Evolutionary conservation across 2,329 filamentous ascomycete genomes (phyloP), one percentile per base, ranked within the genome.

Genomic region (Sclerotinia borealis): DNA sequence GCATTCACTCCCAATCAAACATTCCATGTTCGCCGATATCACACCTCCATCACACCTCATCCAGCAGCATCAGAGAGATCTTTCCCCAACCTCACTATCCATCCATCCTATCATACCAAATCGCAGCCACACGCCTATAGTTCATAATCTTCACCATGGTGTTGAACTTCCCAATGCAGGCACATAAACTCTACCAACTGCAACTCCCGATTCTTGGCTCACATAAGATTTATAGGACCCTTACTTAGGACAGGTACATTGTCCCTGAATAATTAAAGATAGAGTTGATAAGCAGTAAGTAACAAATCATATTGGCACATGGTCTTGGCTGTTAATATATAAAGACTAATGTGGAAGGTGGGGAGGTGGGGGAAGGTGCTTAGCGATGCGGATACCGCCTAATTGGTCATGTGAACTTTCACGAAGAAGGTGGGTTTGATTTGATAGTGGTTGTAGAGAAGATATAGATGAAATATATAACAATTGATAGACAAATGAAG

Each of bases 231-330:
- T 31, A 19, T 15, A 34, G 27, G 13, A 34, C 54, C 39, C 54
- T 45, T 34, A 45, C 41, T 25, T 4, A 25, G 9, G 54, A 56
- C 39, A 34, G n/a, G n/a, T 22, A 45, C 27, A 17, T 34, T 17
- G n/a, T 34, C 8, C 19, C 39, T 17, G 19, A 17, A 3, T n/a
- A 45, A 22, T 17, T 36, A 7, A 43, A 56, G 39, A 45, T 34
- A 45, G 6, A 34, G n/a, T 56, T 43, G 54, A 56, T 45, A 56
- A 56, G 54, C n/a, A 45, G 29, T 45, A 56, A 56, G 54, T 13
- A 45, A n/a, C 54, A 56, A 56, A 34, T 45, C 54, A 56, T 19
- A 34, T 45, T 27, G 29, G 41, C 54, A 45, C 54, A 45, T 56
- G 19, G 27, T 34, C 54, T 56, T 56, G 39, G 39, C 54, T 34